A percentile compares a stretch with the other conserved stretches of the same genome.
These are phyloP conservation scores for Coccomyxa sp. DNA, from an alignment of 139 green algal genomes.

Conservation along the genomic window DNA sequence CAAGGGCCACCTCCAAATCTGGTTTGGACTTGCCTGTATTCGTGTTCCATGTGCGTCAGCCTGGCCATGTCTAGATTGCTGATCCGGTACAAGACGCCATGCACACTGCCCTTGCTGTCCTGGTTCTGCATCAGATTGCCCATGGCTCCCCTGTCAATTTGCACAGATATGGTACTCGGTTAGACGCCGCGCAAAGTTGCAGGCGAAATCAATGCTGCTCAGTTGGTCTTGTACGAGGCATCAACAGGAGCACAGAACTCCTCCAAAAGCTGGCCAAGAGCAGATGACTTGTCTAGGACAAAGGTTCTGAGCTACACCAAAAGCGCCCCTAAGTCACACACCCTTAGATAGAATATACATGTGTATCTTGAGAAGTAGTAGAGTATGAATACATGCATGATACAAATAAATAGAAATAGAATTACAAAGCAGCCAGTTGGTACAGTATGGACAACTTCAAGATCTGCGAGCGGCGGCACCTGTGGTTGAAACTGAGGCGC, in stretches of 20 bases:
- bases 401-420: too few species aligned
- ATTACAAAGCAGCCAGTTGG: too few species aligned
- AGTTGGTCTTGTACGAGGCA: background rate
- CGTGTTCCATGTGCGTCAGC: conserved; percentile 52
- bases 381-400: too few species aligned
- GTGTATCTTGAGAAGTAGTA: too few species aligned
- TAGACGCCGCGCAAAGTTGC: background rate
- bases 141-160: conserved; percentile 2
- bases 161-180: background rate
- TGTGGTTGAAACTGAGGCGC: conserved; percentile 45
- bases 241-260: too few species aligned
- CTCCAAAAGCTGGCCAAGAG: too few species aligned
- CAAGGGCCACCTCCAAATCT: background rate
- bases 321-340: too few species aligned
- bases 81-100: conserved; percentile 51
- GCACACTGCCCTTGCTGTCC: conserved; percentile 20
- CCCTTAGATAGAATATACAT: too few species aligned
- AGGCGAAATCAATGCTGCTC: background rate
- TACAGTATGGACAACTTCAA: background rate
- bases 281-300: too few species aligned
- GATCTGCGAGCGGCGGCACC: background rate
- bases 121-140: background rate
- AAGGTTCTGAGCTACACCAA: too few species aligned
- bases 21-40: conserved; percentile 32
- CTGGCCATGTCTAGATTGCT: conserved; percentile 18